Evolutionary conservation across 139 green algal genomes (phyloP).

Genomic region (Chlamydomonas incerta): DNA sequence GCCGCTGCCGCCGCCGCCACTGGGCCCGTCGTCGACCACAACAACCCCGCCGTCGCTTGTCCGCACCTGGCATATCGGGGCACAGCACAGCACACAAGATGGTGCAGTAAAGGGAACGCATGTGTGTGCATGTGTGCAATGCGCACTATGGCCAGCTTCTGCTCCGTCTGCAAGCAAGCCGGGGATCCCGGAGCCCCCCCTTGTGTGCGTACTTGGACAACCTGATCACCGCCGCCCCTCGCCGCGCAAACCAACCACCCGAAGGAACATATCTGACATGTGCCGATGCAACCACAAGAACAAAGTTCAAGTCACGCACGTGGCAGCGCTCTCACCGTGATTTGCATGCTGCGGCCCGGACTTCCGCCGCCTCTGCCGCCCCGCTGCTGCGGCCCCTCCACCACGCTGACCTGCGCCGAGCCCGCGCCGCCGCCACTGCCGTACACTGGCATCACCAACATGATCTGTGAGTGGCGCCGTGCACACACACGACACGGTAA

Average conservation of each 20-base stretch:
- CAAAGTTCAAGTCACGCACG: no score
- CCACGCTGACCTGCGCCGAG: conserved; percentile 9
- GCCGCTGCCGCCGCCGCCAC: not conserved
- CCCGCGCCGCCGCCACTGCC: conserved; percentile 9
- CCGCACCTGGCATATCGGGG: conserved; percentile 1
- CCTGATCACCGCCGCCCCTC: no score
- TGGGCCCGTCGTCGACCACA: not conserved
- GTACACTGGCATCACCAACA: conserved; percentile 50
- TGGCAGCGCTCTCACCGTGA: conserved; percentile 35
- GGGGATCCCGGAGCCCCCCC: no score
- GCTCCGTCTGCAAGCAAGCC: no score
- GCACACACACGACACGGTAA: not conserved
- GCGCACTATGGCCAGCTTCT: no score
- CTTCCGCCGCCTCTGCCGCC: not conserved
- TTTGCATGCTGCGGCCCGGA: not conserved
- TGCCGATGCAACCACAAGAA: no score
- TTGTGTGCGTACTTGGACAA: no score
- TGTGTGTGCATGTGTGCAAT: no score
- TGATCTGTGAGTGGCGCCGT: not conserved
- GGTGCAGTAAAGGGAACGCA: no score
- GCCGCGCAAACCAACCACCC: not conserved
- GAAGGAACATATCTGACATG: not conserved
- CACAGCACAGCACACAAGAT: no score
- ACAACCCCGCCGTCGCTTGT: conserved; percentile 7
- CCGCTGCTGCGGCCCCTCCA: conserved; percentile 9